Base-by-base conservation (phyloP, 345 rosid species). In the Brassica cretica region DNA sequence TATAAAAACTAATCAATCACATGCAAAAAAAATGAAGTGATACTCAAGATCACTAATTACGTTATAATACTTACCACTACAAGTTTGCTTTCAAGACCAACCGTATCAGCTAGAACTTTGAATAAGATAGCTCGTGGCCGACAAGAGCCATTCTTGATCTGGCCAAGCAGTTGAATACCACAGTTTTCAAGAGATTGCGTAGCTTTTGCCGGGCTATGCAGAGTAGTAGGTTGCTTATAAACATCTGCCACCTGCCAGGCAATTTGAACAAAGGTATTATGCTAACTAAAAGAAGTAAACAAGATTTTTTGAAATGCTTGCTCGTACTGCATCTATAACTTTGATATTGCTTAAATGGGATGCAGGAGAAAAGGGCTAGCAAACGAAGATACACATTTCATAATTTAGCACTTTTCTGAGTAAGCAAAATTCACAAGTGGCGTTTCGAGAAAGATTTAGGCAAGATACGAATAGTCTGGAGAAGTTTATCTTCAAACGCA, bases 51-150 rank as follows among this genome's bases (percentile, higher is more conserved):
- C 25, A 27, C 58, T n/a, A 66, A 76, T 27, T 19, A 74, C 44
- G 25, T 60, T 56, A 41, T 75, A 21, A 72, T 72, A 66, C 96
- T 90, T 90, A 96, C 99, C 98, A 90, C 89, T 87, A 93, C 82
- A 76, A 96, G 97, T 82, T 89, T 87, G 80, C 97, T 89, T 82
- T 90, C 92, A 75, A 96, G 90, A 76, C 96, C 98, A 49, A 96
- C 96, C 59, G 96, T 85, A 82, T 96, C 99, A 29, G 98, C 97
- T 76, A 96, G 84, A 76, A 93, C 93, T 85, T 96, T 93, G 84
- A 93, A 96, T 71, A 96, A 77, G 65, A 96, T 90, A 69, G 99
- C 97, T 79, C 98, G 91, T 71, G 95, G 90, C 75, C 93, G 89
- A 75, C 98, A 93, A 51, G 96, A 90, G 49, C 98, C 96, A 64